phyloP scores from a whole-genome alignment of 176 grass and related monocot species.

The Pontederia crassipes region DNA sequence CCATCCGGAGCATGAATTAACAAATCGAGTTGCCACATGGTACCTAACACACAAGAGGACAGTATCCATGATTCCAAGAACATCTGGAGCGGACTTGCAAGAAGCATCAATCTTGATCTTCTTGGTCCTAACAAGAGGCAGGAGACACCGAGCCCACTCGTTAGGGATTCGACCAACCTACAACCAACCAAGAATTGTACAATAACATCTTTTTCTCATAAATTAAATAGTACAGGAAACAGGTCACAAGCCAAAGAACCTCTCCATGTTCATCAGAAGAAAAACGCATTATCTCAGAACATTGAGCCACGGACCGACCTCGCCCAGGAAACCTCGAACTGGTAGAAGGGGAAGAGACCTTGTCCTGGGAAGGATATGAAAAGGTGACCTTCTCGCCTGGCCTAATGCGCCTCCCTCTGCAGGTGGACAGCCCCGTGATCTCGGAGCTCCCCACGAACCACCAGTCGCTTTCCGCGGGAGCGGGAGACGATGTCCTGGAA shows the following conservation, averaged over 20 bases:
- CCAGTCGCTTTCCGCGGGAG: constrained; percentile 30
- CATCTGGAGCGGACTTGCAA: constrained; percentile 50
- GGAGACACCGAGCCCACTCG: constrained; percentile 71
- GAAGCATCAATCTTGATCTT: constrained; percentile 50
- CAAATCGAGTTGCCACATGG: neutral
- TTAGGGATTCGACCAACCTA: constrained; percentile 91
- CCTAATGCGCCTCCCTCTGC: constrained; percentile 62
- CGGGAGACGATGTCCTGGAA: neutral
- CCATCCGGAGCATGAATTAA: no score
- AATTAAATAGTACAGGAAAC: neutral
- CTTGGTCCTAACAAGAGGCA: constrained; percentile 51
- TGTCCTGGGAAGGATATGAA: constrained; percentile 40
- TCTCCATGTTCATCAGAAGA: constrained; percentile 44
- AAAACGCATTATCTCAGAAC: constrained; percentile 77
- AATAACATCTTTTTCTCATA: neutral
- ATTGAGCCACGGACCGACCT: constrained; percentile 24
- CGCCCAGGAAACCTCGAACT: constrained; percentile 4
- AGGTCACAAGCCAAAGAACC: constrained; percentile 20
- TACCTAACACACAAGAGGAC: constrained; percentile 70
- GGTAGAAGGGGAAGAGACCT: constrained; percentile 13
- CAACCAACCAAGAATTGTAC: constrained; percentile 1
- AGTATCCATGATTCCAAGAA: constrained; percentile 77
- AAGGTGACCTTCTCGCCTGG: constrained; percentile 49
- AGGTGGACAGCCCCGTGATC: constrained; percentile 66
- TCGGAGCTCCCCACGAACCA: constrained; percentile 64